Evolutionary conservation across 192 early-diverging fungal genomes (phyloP).

Genomic region (Gigaspora rosea): DNA sequence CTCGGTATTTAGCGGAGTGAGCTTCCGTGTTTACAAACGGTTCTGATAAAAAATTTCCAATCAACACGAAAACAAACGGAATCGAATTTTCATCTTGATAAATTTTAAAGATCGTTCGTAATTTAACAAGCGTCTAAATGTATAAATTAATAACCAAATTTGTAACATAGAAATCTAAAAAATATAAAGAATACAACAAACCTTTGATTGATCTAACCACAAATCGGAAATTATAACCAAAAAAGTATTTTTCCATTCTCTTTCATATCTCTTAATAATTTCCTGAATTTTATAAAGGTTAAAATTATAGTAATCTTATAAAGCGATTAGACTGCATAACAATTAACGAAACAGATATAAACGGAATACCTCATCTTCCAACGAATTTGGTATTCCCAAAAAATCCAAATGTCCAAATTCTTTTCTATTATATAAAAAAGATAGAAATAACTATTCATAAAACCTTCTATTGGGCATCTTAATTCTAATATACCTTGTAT

Average conservation of each 20-base stretch:
- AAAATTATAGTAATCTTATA: no score
- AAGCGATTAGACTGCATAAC: no score
- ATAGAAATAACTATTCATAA: no score
- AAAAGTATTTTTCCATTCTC: conserved; percentile 47
- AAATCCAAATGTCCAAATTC: no score
- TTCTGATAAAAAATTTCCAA: conserved; percentile 83
- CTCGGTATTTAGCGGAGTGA: conserved; percentile 65
- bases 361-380: no score
- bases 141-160: neutral
- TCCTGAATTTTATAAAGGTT: no score
- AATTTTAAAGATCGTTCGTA: conserved; percentile 73
- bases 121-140: conserved; percentile 65
- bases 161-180: neutral
- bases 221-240: conserved; percentile 87
- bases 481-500: no score
- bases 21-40: conserved; percentile 66
- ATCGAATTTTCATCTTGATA: conserved; percentile 60
- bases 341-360: no score
- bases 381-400: no score
- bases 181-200: conserved; percentile 31
- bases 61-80: conserved; percentile 86
- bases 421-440: no score
- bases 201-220: conserved; percentile 82
- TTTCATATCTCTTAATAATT: no score
- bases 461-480: no score